Evolutionary conservation across 2,329 filamentous ascomycete species (phyloP), one percentile per base, ranked within the genome.

Genomic region (Venturiaceae sp.): DNA sequence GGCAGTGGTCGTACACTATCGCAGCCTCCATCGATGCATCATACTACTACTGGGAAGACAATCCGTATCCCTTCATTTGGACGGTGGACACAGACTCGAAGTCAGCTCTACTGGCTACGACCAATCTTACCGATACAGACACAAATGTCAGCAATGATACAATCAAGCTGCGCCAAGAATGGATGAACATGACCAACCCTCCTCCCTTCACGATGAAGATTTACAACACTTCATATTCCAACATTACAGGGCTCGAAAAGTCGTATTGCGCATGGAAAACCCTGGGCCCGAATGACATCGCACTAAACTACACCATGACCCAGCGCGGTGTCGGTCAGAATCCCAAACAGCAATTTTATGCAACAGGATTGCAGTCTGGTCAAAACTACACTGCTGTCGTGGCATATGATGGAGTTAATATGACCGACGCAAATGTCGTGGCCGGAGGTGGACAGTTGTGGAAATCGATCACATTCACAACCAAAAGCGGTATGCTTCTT

Each of bases 311-410:
- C 32, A 75, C 71, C 60, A 88, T 95, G 78, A 92, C 85, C 2
- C 84, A 78, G 30, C 81, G 84, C 33, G 88, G 83, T 3, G 74
- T 79, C 1, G 83, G 83, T 3, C 82, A 82, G 55, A 77, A 85
- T 60, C 89, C 89, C 1, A 92, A 91, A 69, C 86, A 95, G 69
- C 90, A 96, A 66, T 96, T 99, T 69, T 90, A 92, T 65, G 79
- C 96, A 53, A 83, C 81, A 37, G 83, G 85, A 0, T 80, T 99
- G 41, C 88, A 90, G 61, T 74, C 80, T 4, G 76, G 73, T 0
- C 97, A 97, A 66, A 76, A 78, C 37, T 90, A 84, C 0, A 85
- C 91, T 57, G 74, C 96, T 14, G 88, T 88, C 11, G 75, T 83
- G 70, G 67, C 75, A n/a, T 77, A 74, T 34, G 28, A 58, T 33